Evolutionary conservation across 108 stramenopile species (phyloP), one percentile per base, ranked within the genome.

Genomic region (Nitzschia sp.): DNA sequence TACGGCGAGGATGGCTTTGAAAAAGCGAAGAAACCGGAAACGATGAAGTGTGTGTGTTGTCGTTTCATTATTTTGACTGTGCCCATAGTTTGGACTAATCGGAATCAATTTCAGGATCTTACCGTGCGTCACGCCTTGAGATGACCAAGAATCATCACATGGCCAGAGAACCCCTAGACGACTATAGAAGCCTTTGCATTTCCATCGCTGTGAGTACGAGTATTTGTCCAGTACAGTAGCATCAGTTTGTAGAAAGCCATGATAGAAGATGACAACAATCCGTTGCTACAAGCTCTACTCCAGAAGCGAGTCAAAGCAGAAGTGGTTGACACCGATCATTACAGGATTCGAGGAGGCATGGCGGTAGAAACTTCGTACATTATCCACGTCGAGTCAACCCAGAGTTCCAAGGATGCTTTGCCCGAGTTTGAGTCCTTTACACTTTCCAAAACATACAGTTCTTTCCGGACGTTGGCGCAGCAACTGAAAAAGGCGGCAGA

Each of bases 1-100:
- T 41, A 46, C 71, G 24, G 91, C 89, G 75, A 72, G 88, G 11
- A 87, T 86, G 83, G 55, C 51, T 17, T 56, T 89, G 67, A 92
- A 92, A 52, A 43, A 60, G 11, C 55, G 91, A 54, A 61, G 89
- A 42, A 83, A 83, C 62, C 66, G 46, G 17, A 48, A 48, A 48
- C 17, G 17, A 48, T 34, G 5, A 34, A 1, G 29, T 34, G 3
- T 34, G 1, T 1, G 29, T 34, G 29, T 34, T 34, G 29, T n/a
- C n/a, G n/a, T n/a, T n/a, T n/a, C n/a, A n/a, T n/a, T n/a, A n/a
- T n/a, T n/a, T n/a, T n/a, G n/a, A n/a, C n/a, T n/a, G n/a, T n/a
- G n/a, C n/a, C n/a, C n/a, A 34, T 1, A 34, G 5, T 34, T 34
- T 34, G 29, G n/a, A 34, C 29, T 34, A 34, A 34, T 34, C 29